A percentile compares a stretch with the other conserved stretches of the same genome.
Conservation (phyloP, 2,329 filamentous ascomycete genomes). For the Aphanoascus verrucosus region DNA sequence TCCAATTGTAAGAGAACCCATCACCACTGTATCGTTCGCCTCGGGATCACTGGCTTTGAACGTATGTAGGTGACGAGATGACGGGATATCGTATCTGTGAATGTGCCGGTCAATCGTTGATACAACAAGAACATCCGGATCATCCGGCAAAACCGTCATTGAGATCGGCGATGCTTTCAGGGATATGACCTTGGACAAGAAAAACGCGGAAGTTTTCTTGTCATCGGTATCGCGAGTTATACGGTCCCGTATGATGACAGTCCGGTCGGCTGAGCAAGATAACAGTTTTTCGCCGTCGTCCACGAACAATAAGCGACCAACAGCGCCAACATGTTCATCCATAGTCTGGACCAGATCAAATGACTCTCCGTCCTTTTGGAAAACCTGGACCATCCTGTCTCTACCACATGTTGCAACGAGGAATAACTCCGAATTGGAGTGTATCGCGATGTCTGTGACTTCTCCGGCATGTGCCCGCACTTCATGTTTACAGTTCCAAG, state of each 20-base stretch:
- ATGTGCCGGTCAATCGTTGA: constrained; percentile 54
- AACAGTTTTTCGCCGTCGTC: constrained; percentile 60
- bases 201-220: constrained; percentile 57
- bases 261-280: constrained; percentile 81
- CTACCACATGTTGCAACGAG: constrained; percentile 74
- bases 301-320: constrained; percentile 65
- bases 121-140: constrained; percentile 44
- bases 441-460: constrained; percentile 68
- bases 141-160: constrained; percentile 60
- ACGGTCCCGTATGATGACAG: constrained; percentile 69
- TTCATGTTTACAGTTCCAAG: constrained; percentile 53
- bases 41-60: constrained; percentile 80
- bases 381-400: constrained; percentile 90
- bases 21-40: constrained; percentile 66
- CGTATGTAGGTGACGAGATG: constrained; percentile 56
- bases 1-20: constrained; percentile 61
- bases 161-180: constrained; percentile 80
- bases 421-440: constrained; percentile 49
- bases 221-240: constrained; percentile 52
- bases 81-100: constrained; percentile 50
- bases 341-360: constrained; percentile 83
- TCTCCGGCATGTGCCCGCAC: constrained; percentile 80
- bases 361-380: constrained; percentile 47
- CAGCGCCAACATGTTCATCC: constrained; percentile 79
- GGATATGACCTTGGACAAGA: constrained; percentile 65